Base-by-base conservation (phyloP, 2,329 filamentous ascomycete genomes). In the Fusarium sterilihyphosum region DNA sequence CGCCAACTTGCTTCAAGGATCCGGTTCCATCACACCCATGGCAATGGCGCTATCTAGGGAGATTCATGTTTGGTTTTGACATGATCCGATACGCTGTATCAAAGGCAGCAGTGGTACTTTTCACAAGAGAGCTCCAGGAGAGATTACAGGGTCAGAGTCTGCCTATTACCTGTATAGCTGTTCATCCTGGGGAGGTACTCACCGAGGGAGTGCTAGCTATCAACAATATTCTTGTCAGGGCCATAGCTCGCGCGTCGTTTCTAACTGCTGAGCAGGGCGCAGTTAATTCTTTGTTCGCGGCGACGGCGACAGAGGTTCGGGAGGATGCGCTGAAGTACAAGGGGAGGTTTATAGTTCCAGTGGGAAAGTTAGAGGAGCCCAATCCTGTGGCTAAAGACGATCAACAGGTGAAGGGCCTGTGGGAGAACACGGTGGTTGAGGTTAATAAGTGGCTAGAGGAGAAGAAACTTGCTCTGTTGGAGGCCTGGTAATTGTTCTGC, bases 61-160 rank as follows among this genome's bases (percentile, higher is more conserved):
- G 47, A 1, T 50, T 50, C 20, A 17, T 50, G 14, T 50, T 50
- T 50, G 47, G 14, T 3, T 50, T 50, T 0, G 47, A 31, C 47
- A 50, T 50, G 14, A 50, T 50, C 0, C 26, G 47, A 0, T 31
- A 50, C 14, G 47, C 47, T 3, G 47, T 50, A 0, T 50, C 26
- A 0, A 50, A 50, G 1, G 2, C 20, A n/a, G 47, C 47, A 0
- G 47, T 50, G 7, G 4, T 9, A 0, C 9, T 50, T n/a, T 5
- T n/a, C 10, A 17, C 6, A n/a, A 9, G 10, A 22, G 24, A n/a
- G 20, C 26, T 49, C 1, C 26, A 49, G 0, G 14, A 0, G 1
- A 22, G 14, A 4, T 17, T 49, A 12, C 0, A 49, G 14, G 6
- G 1, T 1, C 46, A n/a, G 14, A 12, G 4, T 0, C 5, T 49